Conservation (phyloP, 106 monocot genomes). For the Phalaenopsis aphrodite region DNA sequence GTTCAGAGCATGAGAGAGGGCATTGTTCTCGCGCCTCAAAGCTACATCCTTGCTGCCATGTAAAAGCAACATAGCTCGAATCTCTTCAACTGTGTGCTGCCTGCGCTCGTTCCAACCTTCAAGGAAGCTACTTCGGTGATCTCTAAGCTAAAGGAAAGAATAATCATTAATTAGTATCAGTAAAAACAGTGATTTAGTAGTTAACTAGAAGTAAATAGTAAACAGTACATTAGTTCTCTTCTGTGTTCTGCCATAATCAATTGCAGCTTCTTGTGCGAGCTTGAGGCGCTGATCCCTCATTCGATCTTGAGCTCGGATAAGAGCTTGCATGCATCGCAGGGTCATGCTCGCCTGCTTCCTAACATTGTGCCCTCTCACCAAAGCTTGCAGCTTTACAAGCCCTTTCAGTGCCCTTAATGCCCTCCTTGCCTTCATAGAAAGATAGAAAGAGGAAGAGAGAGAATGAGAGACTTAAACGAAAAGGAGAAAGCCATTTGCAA, state of each 20-base stretch:
- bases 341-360: constrained; percentile 93
- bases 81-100: constrained; percentile 54
- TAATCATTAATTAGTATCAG: too few relatives aligned
- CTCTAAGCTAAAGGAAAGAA: constrained; percentile 40
- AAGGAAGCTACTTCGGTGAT: constrained; percentile 34
- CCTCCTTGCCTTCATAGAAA: constrained; percentile 55
- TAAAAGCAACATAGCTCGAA: constrained; percentile 60
- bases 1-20: constrained; percentile 57
- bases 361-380: constrained; percentile 92
- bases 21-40: constrained; percentile 31
- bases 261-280: constrained; percentile 15
- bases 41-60: constrained; percentile 21
- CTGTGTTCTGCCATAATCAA: background rate
- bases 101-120: constrained; percentile 56
- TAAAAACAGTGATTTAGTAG: background rate
- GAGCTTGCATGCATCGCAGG: constrained; percentile 90
- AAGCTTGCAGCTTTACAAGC: constrained; percentile 88
- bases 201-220: background rate
- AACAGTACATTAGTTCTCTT: background rate
- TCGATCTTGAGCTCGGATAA: constrained; percentile 65
- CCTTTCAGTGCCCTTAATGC: constrained; percentile 81
- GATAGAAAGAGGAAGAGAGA: background rate
- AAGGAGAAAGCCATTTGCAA: too few relatives aligned
- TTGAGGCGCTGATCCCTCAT: constrained; percentile 71
- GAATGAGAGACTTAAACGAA: background rate